Conservation (phyloP, 2,329 filamentous ascomycete genomes). For the Neofusicoccum umdonicola region DNA sequence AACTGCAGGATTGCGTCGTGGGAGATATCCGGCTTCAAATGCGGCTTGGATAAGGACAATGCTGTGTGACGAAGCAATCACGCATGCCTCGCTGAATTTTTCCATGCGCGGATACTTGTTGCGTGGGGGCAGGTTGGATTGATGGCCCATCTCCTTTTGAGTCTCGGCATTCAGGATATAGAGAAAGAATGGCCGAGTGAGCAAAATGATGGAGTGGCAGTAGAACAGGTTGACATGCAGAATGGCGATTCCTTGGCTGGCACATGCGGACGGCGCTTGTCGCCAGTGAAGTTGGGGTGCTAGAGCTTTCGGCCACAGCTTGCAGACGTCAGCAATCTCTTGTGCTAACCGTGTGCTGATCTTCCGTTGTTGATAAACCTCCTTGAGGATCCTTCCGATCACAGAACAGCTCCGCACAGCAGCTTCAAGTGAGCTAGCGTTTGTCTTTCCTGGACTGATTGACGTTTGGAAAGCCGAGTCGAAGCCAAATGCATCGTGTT, state of each 20-base stretch:
- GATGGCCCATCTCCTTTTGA: slow-evolving; percentile 34
- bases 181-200: slow-evolving; percentile 64
- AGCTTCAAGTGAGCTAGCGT: slow-evolving; percentile 50
- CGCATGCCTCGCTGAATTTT: slow-evolving; percentile 44
- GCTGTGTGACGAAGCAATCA: slow-evolving; percentile 42
- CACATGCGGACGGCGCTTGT: slow-evolving; percentile 44
- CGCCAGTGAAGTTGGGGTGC: slow-evolving; percentile 52
- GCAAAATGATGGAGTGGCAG: slow-evolving; percentile 61
- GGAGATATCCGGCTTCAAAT: slow-evolving; percentile 41
- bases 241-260: slow-evolving; percentile 57
- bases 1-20: slow-evolving; percentile 38
- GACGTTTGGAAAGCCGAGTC: slow-evolving; percentile 26
- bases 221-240: slow-evolving; percentile 63
- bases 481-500: slow-evolving; percentile 26
- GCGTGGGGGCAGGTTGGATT: slow-evolving; percentile 24
- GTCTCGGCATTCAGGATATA: slow-evolving; percentile 52
- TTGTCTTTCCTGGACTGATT: slow-evolving; percentile 33
- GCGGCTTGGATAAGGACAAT: slow-evolving; percentile 41
- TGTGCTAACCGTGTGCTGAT: slow-evolving; percentile 58
- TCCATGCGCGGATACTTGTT: slow-evolving; percentile 42
- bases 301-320: slow-evolving; percentile 51
- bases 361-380: slow-evolving; percentile 59
- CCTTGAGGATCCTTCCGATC: slow-evolving; percentile 58
- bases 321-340: slow-evolving; percentile 56
- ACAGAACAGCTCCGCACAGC: slow-evolving; percentile 58